Percentiles rank a stretch among this genome's conserved stretches.
phyloP scores from a whole-genome alignment of 2,329 filamentous ascomycete genomes.

The Aureobasidium pullulans region DNA sequence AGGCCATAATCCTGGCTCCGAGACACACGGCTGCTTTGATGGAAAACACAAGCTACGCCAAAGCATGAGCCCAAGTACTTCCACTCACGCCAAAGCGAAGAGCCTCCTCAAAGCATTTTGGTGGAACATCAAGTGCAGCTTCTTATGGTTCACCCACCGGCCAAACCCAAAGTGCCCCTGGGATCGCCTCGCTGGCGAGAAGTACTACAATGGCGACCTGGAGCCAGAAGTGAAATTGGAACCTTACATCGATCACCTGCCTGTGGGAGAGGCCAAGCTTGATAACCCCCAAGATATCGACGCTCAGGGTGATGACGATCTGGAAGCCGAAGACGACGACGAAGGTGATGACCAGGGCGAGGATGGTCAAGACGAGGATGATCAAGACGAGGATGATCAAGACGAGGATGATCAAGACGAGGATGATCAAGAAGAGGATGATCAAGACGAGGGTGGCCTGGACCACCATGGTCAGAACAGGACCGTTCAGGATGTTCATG shows the following conservation, averaged over 20 bases:
- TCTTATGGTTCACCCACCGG: neutral
- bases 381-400: neutral
- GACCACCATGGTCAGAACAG: too few relatives aligned
- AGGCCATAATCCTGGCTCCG: neutral
- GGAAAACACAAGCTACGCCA: neutral
- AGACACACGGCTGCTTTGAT: constrained; percentile 12
- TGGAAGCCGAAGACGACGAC: neutral
- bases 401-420: too few relatives aligned
- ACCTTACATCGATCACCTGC: neutral
- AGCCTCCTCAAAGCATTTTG: neutral
- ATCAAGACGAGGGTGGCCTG: too few relatives aligned
- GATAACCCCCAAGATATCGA: neutral
- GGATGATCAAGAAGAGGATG: too few relatives aligned
- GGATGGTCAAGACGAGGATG: neutral
- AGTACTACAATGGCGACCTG: neutral
- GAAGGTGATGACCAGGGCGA: neutral
- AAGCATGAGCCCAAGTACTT: neutral
- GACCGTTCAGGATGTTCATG: too few relatives aligned
- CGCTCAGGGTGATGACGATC: neutral
- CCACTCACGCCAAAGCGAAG: neutral
- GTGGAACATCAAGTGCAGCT: constrained; percentile 14
- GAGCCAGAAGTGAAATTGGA: constrained; percentile 8
- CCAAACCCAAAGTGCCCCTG: constrained; percentile 9
- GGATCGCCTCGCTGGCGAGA: constrained; percentile 3
- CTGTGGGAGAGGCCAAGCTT: neutral